Evolutionary conservation across 1,284 basidiomycete species (phyloP), one percentile per base, ranked within the genome.

Genomic region (Trametes hirsuta): DNA sequence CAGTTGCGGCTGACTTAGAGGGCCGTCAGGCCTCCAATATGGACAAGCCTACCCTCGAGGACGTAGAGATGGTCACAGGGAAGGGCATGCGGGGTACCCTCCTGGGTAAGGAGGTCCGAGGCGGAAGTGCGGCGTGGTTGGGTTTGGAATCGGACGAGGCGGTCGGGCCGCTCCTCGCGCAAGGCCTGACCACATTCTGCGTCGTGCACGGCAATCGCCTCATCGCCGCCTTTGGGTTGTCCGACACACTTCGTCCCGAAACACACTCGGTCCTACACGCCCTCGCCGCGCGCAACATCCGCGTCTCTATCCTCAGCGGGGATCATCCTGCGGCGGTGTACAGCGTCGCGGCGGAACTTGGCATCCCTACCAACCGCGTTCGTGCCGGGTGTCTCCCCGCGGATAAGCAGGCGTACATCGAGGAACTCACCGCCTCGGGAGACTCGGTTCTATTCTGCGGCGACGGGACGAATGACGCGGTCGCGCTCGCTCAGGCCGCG

Each of bases 381-480:
- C 71, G 75, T 11, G 81, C 81, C 0, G 77, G 76, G 3, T 83
- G 83, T 35, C 71, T 81, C 4, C 85, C 85, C 0, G 73, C 77
- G 21, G 80, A 79, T 50, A 87, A 87, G 69, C 78, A 78, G 9
- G 74, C 76, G 15, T 77, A 77, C 64, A 78, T 87, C 58, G 73
- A 69, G 47, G 61, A 61, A 34, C 68, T 79, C 34, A 67, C 75
- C 45, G 65, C 60, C 6, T 53, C 53, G 25, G 67, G 71, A 30
- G 67, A 66, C 53, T 68, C 64, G 24, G 79, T 80, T 2, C 69
- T 77, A 48, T 80, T 81, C 70, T 71, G 78, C 44, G 76, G 77
- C 6, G 83, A 85, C 65, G 82, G 82, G 10, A 77, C 81, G 35
- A 85, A 85, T 69, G 83, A 85, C 69, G 75, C 79, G 9, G 76